Base-by-base conservation (phyloP, 352 stramenopile species). In the Pilasporangium apinafurcum region DNA sequence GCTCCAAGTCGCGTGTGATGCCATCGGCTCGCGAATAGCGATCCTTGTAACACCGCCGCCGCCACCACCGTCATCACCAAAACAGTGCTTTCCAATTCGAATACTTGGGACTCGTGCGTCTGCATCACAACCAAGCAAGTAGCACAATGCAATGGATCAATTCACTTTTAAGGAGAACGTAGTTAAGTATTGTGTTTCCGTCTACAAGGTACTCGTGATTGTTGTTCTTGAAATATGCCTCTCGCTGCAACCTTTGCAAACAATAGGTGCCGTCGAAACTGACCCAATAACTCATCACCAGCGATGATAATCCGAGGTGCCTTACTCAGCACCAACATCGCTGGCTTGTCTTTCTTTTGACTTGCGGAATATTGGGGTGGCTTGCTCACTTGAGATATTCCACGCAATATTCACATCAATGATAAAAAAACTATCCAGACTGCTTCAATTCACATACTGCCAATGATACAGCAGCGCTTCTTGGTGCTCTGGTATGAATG, bases 211-310 rank as follows among this genome's bases (percentile, higher is more conserved):
- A 39, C 70, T 84, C 10, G 25, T 59, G 26, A 58, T 29, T 0
- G 39, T 18, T 50, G 53, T 12, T 21, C 35, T 14, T 33, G 25
- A 8, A 28, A 22, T 14, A 78, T 35, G 8, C 75, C 31, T 5
- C 56, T 49, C 0, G 60, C 61, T 21, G 59, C 65, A 13, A 51
- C 47, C 22, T 81, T 83, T 17, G 77, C 77, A 8, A 74, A 89
- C 25, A 81, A 27, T 17, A 89, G 52, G 35, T 71, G 36, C 72
- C 84, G 59, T 89, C 77, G 33, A 89, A 83, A 26, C 60, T 66
- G 8, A n/a, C 77, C 68, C 2, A 76, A 56, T 38, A 89, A 86
- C 17, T 64, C 63, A 51, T 89, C 77, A 3, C 77, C 77, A 0
- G 77, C 77, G 17, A 86, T 43, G 22, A 86, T 51, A 25, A 89